Conservation (phyloP, 176 grass and related monocot genomes). For the Bothriochloa decipiens region DNA sequence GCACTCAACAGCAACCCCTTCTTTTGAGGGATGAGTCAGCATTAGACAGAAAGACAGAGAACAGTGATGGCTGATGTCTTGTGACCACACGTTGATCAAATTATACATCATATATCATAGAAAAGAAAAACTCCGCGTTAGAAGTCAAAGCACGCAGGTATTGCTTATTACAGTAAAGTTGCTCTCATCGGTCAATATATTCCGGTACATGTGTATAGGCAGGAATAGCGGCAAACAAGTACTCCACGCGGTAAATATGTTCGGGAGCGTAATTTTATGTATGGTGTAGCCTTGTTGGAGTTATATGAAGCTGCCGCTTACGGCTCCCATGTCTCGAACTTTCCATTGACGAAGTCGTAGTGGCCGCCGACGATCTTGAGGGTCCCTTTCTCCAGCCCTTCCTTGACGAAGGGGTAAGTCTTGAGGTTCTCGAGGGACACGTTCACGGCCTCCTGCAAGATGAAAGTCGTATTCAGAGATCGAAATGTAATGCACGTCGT, state of each 20-base stretch:
- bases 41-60: background rate
- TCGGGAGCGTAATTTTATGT: background rate
- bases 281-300: background rate
- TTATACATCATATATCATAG: conserved; percentile 27
- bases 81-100: conserved; percentile 26
- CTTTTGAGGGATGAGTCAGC: background rate
- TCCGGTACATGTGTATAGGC: background rate
- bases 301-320: conserved; percentile 26
- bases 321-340: conserved; percentile 61
- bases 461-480: background rate
- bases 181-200: background rate
- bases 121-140: background rate
- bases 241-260: background rate
- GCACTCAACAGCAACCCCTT: background rate
- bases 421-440: conserved; percentile 69
- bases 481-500: background rate
- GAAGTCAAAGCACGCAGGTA: conserved; percentile 10
- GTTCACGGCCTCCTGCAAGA: conserved; percentile 68
- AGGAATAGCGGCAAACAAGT: background rate
- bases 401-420: conserved; percentile 82
- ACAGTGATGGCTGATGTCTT: background rate
- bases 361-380: conserved; percentile 73
- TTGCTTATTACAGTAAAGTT: conserved; percentile 25
- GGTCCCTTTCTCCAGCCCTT: conserved; percentile 52
- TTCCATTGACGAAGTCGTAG: conserved; percentile 84